A percentile compares a stretch with the other conserved stretches of the same genome.
These are phyloP conservation scores for Rhizopogon rudus DNA, from an alignment of 768 basidiomycete genomes.

Conservation along the genomic window DNA sequence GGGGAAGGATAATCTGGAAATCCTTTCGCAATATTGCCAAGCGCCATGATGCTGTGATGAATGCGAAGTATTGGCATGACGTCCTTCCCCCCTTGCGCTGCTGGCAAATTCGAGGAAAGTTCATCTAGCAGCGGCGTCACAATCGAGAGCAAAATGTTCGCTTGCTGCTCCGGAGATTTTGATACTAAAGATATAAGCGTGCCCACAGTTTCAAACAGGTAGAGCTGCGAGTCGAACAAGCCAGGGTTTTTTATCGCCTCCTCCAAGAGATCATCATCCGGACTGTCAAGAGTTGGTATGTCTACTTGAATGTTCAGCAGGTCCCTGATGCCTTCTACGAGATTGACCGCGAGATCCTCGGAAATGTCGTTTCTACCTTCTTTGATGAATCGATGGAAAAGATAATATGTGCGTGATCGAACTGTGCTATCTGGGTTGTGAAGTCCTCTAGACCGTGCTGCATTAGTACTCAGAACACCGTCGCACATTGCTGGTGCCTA, in stretches of 20 bases:
- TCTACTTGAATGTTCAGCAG: slow-evolving; percentile 70
- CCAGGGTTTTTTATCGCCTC: slow-evolving; percentile 74
- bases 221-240: slow-evolving; percentile 85
- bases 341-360: slow-evolving; percentile 57
- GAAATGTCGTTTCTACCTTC: slow-evolving; percentile 78
- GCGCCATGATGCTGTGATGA: slow-evolving; percentile 91
- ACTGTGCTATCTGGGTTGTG: slow-evolving; percentile 70
- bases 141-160: slow-evolving; percentile 64
- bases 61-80: slow-evolving; percentile 77
- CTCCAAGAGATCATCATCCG: slow-evolving; percentile 66
- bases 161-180: slow-evolving; percentile 63
- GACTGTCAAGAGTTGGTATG: slow-evolving; percentile 71
- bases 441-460: slow-evolving; percentile 56
- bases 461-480: slow-evolving; percentile 1
- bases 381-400: slow-evolving; percentile 89
- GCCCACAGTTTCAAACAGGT: slow-evolving; percentile 91
- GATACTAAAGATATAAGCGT: slow-evolving; percentile 75
- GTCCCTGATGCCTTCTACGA: slow-evolving; percentile 74
- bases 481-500: slow-evolving; percentile 30
- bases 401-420: slow-evolving; percentile 81
- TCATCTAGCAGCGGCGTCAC: slow-evolving; percentile 80
- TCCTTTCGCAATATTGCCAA: slow-evolving; percentile 93
- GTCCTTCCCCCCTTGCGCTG: slow-evolving; percentile 56
- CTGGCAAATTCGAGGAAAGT: slow-evolving; percentile 52
- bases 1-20: slow-evolving; percentile 87